Conservation (phyloP, 441 rosid genomes). For the Corymbia citriodora region DNA sequence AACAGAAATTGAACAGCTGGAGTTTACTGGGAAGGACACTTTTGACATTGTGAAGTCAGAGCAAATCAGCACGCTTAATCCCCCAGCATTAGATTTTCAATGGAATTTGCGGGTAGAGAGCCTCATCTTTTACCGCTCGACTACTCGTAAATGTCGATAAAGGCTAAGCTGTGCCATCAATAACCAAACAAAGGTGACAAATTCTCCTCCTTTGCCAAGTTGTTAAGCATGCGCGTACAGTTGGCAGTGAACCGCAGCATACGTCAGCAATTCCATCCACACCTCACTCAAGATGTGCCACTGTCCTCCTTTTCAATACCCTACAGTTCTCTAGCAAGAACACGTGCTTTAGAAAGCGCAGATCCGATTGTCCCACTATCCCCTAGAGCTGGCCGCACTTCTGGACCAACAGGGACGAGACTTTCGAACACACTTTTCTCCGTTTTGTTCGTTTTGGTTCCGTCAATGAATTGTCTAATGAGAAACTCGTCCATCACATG, state of each 20-base stretch:
- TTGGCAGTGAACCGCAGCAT: background rate
- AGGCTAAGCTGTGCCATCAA: background rate
- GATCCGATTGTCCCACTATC: background rate
- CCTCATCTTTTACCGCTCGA: too few relatives aligned
- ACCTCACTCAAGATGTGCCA: background rate
- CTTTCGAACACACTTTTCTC: background rate
- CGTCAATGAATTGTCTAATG: background rate
- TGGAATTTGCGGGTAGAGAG: too few relatives aligned
- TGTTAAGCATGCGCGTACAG: background rate
- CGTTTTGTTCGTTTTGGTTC: background rate
- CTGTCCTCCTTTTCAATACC: background rate
- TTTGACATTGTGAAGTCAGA: too few relatives aligned
- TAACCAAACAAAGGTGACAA: background rate
- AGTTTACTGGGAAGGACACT: too few relatives aligned
- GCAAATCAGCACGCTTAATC: too few relatives aligned
- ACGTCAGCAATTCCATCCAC: background rate
- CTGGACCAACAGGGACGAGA: background rate
- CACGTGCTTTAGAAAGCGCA: background rate
- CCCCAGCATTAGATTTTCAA: too few relatives aligned
- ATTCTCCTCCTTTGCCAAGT: background rate
- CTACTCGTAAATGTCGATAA: too few relatives aligned
- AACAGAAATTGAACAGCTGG: too few relatives aligned
- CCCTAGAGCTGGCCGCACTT: fast-evolving
- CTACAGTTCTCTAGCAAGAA: background rate
- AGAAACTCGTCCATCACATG: background rate